Conservation (phyloP, 257 asterid genomes). For the Mentha longifolia region DNA sequence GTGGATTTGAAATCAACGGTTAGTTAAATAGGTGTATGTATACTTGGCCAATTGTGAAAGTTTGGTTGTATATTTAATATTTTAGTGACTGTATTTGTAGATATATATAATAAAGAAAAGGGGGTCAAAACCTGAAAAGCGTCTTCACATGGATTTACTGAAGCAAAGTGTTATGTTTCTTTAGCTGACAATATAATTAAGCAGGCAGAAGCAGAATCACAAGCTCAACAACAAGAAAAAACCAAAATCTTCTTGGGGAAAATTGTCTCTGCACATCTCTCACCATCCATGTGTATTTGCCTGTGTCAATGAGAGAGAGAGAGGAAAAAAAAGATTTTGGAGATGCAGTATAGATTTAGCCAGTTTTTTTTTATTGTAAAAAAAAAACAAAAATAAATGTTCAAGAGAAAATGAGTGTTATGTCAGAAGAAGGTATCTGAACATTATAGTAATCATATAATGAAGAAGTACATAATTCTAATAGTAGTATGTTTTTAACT, state of each 20-base stretch:
- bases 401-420: background rate
- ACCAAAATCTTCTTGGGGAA: conserved; percentile 35
- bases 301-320: background rate
- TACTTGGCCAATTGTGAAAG: background rate
- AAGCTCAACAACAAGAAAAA: conserved; percentile 39
- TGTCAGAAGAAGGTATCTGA: background rate
- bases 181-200: conserved; percentile 27
- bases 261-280: conserved; percentile 27
- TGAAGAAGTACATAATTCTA: too few species aligned
- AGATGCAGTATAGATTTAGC: background rate
- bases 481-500: background rate
- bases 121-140: conserved; percentile 37
- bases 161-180: conserved; percentile 8
- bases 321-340: background rate
- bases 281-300: background rate
- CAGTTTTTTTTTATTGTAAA: too few species aligned
- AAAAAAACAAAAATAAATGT: background rate
- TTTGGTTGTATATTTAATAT: background rate
- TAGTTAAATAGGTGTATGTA: background rate
- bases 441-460: background rate
- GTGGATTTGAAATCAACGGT: background rate
- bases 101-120: background rate
- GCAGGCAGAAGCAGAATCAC: conserved; percentile 38
- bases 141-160: conserved; percentile 33
- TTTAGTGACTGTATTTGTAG: background rate